phyloP scores from a whole-genome alignment of 805 yeast species.

The Hanseniaspora lachancei region DNA sequence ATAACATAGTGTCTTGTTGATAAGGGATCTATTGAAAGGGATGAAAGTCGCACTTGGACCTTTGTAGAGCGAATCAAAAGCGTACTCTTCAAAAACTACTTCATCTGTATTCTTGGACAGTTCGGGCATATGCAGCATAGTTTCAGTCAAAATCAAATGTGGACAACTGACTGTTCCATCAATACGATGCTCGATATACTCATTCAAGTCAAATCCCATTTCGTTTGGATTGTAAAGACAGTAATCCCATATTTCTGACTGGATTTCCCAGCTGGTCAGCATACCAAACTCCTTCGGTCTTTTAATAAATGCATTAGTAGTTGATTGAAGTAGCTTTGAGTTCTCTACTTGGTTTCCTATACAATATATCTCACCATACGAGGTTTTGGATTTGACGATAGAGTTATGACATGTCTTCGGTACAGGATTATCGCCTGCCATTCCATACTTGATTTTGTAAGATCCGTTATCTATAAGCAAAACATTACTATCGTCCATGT shows the following conservation, averaged over 20 bases:
- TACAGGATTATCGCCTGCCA: slow-evolving; percentile 24
- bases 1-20: slow-evolving; percentile 13
- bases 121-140: slow-evolving; percentile 70
- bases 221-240: slow-evolving; percentile 38
- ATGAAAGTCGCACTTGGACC: slow-evolving; percentile 47
- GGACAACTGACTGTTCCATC: slow-evolving; percentile 23
- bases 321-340: slow-evolving; percentile 40
- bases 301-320: slow-evolving; percentile 56
- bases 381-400: slow-evolving; percentile 43
- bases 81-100: slow-evolving; percentile 87
- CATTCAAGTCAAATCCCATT: slow-evolving; percentile 33
- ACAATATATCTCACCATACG: slow-evolving; percentile 51
- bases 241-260: slow-evolving; percentile 83
- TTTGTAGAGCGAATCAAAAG: slow-evolving; percentile 56
- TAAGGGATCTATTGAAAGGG: slow-evolving; percentile 40
- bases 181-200: slow-evolving; percentile 31
- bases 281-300: slow-evolving; percentile 87
- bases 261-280: slow-evolving; percentile 78
- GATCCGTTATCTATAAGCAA: slow-evolving; percentile 84
- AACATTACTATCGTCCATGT: background rate
- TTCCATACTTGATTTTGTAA: slow-evolving; percentile 60
- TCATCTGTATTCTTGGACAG: slow-evolving; percentile 78
- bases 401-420: slow-evolving; percentile 55
- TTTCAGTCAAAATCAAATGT: slow-evolving; percentile 54
- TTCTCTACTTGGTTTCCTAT: slow-evolving; percentile 56